Percentiles rank a stretch among this genome's conserved stretches.
Evolutionary conservation across 176 grass and related monocot species (phyloP).

Genomic region (Poa annua): DNA sequence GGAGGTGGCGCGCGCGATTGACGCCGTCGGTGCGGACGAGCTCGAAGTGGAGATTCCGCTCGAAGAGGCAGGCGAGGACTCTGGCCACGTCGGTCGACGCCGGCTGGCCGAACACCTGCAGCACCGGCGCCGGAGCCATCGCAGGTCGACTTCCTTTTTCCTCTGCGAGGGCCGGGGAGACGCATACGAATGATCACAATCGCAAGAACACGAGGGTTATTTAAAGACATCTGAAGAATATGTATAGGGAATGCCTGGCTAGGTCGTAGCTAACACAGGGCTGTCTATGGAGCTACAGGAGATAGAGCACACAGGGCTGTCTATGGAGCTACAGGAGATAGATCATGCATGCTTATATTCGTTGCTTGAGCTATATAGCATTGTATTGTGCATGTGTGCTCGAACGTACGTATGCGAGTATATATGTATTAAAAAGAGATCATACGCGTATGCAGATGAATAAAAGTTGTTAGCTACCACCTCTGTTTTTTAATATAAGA

Average conservation of each 20-base stretch:
- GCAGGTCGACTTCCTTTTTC: not conserved
- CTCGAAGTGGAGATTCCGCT: slow-evolving; percentile 62
- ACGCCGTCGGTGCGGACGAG: slow-evolving; percentile 58
- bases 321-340: slow-evolving; percentile 6
- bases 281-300: not conserved
- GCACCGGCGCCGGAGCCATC: slow-evolving; percentile 23
- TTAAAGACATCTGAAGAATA: not conserved
- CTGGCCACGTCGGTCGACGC: slow-evolving; percentile 53
- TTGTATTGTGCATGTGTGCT: not conserved
- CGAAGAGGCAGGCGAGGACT: slow-evolving; percentile 57
- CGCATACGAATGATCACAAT: not conserved
- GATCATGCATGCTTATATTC: not conserved
- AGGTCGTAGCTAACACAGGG: not conserved
- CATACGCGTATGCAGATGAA: no score
- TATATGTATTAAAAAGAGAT: no score
- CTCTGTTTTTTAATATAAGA: no score
- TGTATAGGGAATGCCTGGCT: not conserved
- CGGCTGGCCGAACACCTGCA: slow-evolving; percentile 59
- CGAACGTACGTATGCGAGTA: no score
- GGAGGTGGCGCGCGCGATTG: slow-evolving; percentile 47
- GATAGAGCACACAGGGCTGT: not conserved
- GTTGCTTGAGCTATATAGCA: not conserved
- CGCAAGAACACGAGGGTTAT: not conserved
- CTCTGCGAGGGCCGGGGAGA: not conserved
- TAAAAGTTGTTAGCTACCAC: no score